These are phyloP conservation scores for Lenzites betulinus DNA, from an alignment of 768 basidiomycete species.

Conservation along the genomic window DNA sequence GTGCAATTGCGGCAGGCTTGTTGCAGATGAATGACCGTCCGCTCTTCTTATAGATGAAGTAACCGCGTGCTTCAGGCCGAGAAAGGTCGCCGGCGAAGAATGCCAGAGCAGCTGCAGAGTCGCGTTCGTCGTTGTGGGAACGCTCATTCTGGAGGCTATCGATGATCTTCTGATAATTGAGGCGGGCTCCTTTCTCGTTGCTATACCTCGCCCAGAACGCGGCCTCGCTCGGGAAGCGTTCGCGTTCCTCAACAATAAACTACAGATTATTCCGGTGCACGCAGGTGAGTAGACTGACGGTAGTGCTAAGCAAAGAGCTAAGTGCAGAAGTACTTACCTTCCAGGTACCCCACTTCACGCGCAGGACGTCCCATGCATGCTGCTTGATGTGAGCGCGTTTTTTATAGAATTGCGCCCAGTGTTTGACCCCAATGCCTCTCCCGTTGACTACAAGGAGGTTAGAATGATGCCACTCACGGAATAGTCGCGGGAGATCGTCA, in stretches of 20 bases:
- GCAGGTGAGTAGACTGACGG: too few relatives aligned
- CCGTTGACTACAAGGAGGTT: constrained; percentile 14
- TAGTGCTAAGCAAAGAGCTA: background rate
- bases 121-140: background rate
- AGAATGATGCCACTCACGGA: constrained; percentile 22
- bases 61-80: constrained; percentile 1
- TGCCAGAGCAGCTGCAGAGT: constrained; percentile 11
- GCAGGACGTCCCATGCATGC: constrained; percentile 19
- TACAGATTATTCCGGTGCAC: background rate
- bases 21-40: background rate
- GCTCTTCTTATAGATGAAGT: constrained; percentile 16
- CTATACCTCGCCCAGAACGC: constrained; percentile 22
- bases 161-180: constrained; percentile 16
- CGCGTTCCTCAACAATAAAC: constrained; percentile 20
- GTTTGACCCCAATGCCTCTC: constrained; percentile 19
- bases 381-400: constrained; percentile 1
- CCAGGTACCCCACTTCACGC: constrained; percentile 17
- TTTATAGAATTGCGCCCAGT: constrained; percentile 25
- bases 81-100: constrained; percentile 18
- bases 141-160: background rate
- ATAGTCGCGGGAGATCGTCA: constrained; percentile 17
- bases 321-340: constrained; percentile 10
- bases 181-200: constrained; percentile 4
- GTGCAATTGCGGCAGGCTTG: constrained; percentile 17
- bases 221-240: background rate